These are phyloP conservation scores for Sporothrix pallida DNA, from an alignment of 2,329 filamentous ascomycete species.

Conservation along the genomic window DNA sequence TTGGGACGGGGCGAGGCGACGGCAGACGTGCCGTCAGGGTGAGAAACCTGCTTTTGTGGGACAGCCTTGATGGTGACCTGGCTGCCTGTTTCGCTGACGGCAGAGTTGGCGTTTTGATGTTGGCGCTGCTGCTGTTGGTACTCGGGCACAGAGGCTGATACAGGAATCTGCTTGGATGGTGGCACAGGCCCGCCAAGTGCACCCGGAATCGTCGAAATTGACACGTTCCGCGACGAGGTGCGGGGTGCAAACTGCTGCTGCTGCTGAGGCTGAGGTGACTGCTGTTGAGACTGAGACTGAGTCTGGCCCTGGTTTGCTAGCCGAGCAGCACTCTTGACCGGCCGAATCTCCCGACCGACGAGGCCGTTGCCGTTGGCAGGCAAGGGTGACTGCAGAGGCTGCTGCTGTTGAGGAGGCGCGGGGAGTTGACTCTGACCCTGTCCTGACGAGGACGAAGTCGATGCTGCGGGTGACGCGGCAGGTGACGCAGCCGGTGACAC, in stretches of 20 bases:
- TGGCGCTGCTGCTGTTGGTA: not conserved
- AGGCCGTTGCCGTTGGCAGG: not conserved
- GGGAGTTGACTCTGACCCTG: not conserved
- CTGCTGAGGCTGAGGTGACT: constrained; percentile 21
- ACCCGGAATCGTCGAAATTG: constrained; percentile 9
- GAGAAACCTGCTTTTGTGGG: not conserved
- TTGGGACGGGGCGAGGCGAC: not conserved
- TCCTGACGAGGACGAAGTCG: not conserved
- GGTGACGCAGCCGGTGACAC: constrained; percentile 55
- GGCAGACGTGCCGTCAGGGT: too few species aligned
- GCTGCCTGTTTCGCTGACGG: constrained; percentile 33
- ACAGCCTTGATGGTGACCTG: constrained; percentile 32
- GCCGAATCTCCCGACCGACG: constrained; percentile 37
- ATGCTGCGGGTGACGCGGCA: constrained; percentile 40
- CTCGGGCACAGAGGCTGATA: not conserved
- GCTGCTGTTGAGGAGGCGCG: not conserved
- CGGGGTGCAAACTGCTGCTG: constrained; percentile 43
- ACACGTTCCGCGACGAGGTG: constrained; percentile 42
- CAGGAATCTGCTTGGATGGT: not conserved
- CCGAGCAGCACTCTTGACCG: constrained; percentile 36
- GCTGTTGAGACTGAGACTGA: not conserved
- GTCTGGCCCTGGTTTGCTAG: not conserved
- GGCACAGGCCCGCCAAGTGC: not conserved
- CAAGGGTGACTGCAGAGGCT: not conserved
- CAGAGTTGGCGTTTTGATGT: not conserved